Conservation (phyloP, 306 rosid species). For the Rubus parviflorus region DNA sequence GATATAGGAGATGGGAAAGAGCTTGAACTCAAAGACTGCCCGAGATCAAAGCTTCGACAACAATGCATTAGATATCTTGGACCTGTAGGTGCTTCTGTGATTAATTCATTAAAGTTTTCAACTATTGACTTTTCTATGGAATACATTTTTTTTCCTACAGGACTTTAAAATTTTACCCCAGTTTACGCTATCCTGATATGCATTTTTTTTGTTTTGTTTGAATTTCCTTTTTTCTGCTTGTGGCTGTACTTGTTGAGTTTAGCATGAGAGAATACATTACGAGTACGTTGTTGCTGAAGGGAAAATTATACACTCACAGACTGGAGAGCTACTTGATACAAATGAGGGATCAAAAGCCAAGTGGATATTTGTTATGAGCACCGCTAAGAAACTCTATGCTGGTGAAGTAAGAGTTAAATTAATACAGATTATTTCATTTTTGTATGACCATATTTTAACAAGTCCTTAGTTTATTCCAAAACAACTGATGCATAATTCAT, state of each 20-base stretch:
- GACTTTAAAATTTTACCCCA: constrained; percentile 4
- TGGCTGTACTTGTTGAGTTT: constrained; percentile 2
- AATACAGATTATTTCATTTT: neutral
- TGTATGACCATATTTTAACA: neutral
- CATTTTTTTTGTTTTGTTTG: neutral
- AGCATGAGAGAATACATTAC: constrained; percentile 82
- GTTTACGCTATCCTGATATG: constrained; percentile 24
- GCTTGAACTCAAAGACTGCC: constrained; percentile 57
- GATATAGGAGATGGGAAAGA: constrained; percentile 82
- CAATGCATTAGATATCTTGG: constrained; percentile 94
- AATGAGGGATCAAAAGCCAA: constrained; percentile 45
- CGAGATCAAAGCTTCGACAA: constrained; percentile 62
- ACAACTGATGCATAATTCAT: constrained; percentile 20
- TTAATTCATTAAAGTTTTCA: neutral
- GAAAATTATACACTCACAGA: constrained; percentile 49
- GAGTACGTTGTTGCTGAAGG: constrained; percentile 66
- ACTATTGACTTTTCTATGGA: neutral
- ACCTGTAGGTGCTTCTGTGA: constrained; percentile 60
- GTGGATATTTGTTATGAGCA: constrained; percentile 95
- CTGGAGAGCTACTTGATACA: constrained; percentile 66
- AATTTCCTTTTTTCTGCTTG: neutral
- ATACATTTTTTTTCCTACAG: neutral
- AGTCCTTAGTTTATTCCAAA: neutral
- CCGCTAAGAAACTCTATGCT: constrained; percentile 81
- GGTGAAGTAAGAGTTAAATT: constrained; percentile 62